These are phyloP conservation scores for Beauveria scarabaeidicola DNA, from an alignment of 2,329 filamentous ascomycete species.

Conservation along the genomic window DNA sequence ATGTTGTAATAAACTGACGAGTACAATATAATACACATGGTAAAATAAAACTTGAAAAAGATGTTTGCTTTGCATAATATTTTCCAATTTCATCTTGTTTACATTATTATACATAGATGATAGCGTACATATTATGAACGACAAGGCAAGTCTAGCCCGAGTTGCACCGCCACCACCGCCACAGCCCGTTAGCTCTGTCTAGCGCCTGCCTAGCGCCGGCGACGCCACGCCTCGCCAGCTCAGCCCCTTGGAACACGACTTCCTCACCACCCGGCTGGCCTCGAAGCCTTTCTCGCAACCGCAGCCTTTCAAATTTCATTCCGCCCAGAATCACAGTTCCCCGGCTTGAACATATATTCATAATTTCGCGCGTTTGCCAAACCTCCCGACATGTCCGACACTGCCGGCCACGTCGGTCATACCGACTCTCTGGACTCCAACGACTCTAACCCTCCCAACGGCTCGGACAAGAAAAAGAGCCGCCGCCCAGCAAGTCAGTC, in stretches of 20 bases:
- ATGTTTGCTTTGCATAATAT: too few relatives aligned
- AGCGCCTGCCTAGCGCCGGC: background rate
- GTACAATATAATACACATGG: too few relatives aligned
- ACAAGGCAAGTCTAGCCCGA: background rate
- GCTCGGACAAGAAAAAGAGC: constrained; percentile 76
- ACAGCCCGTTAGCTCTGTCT: background rate
- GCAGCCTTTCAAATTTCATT: background rate
- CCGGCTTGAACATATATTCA: background rate
- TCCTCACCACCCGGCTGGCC: background rate
- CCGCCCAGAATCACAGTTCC: background rate
- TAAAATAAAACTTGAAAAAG: too few relatives aligned
- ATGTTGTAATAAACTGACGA: too few relatives aligned
- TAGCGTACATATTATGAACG: too few relatives aligned
- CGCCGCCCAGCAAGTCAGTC: constrained; percentile 77
- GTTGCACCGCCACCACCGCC: constrained; percentile 6
- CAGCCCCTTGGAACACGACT: constrained; percentile 8
- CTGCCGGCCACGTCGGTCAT: constrained; percentile 34
- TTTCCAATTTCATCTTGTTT: too few relatives aligned
- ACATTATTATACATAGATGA: too few relatives aligned
- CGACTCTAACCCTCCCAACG: constrained; percentile 38
- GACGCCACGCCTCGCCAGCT: constrained; percentile 3
- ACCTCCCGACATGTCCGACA: constrained; percentile 35
- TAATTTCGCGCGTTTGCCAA: background rate
- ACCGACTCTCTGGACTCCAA: constrained; percentile 47
- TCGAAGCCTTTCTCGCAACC: background rate